Base-by-base conservation (phyloP, 2,329 filamentous ascomycete species). In the Apiospora aurea region DNA sequence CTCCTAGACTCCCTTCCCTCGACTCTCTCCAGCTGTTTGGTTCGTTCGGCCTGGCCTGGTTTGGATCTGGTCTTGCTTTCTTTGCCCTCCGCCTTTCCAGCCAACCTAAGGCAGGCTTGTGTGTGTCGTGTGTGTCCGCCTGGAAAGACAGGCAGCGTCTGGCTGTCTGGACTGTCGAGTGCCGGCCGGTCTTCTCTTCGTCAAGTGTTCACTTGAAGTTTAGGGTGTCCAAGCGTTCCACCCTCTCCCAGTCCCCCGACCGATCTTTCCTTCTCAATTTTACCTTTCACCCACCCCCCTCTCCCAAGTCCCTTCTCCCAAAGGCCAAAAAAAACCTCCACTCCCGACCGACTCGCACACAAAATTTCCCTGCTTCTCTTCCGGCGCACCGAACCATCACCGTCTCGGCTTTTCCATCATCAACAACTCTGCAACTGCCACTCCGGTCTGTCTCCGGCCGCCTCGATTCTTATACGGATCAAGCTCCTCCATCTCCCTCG, bases 331-430 rank as follows among this genome's bases (percentile, higher is more conserved):
- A 64, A 64, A 57, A 69, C 77, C 77, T 79, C 79, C 79, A 80
- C 78, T 77, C 73, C 78, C 78, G 78, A 77, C 78, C 79, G 78
- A 79, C 70, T 74, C 74, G 77, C 74, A 74, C 74, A 76, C 73
- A 76, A 78, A 78, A 78, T 76, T 77, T 78, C 76, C 74, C 57
- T 64, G 57, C 75, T 78, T 78, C 74, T 24, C 53, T 64, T 46
- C 76, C 76, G 75, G 68, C 76, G 75, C 77, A 77, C 78, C 78
- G 78, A 79, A 69, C n/a, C 68, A 78, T 75, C 75, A 76, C 76
- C 76, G 78, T 78, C 72, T 75, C 75, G 74, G 74, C 75, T 76
- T 74, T 78, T 76, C 78, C 77, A 75, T 76, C 74, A 57, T 72
- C 75, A 74, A 73, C 74, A 74, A 72, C 75, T 70, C 72, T 71